A percentile compares a stretch with the other conserved stretches of the same genome.
Evolutionary conservation across 2,329 filamentous ascomycete species (phyloP).

Genomic region (Keithomyces neogunnii): DNA sequence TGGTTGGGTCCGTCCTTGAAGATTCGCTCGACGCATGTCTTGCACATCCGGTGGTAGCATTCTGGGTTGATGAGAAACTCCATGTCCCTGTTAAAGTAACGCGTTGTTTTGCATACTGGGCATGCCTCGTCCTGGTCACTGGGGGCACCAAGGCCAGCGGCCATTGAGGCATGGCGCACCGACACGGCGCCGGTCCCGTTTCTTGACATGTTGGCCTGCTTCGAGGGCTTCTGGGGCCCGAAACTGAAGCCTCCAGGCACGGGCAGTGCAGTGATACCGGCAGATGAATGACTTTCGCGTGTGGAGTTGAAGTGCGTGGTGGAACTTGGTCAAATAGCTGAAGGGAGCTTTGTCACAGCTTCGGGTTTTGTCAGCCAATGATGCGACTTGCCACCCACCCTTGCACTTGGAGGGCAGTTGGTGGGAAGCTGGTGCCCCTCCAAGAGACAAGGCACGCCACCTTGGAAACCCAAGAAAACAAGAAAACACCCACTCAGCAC

Average conservation of each 20-base stretch:
- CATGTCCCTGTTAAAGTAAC: slow-evolving; percentile 92
- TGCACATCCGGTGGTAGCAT: slow-evolving; percentile 99
- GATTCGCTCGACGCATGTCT: slow-evolving; percentile 88
- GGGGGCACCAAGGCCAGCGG: slow-evolving; percentile 9
- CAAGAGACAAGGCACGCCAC: neutral
- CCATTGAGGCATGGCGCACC: slow-evolving; percentile 16
- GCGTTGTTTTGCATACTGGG: slow-evolving; percentile 93
- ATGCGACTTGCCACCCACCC: neutral
- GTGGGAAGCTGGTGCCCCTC: neutral
- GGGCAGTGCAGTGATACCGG: neutral
- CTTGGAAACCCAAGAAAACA: neutral
- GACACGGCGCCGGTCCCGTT: slow-evolving; percentile 17
- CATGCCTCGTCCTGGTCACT: slow-evolving; percentile 60
- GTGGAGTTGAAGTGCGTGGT: neutral
- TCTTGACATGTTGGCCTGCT: slow-evolving; percentile 18
- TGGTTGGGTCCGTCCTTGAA: slow-evolving; percentile 87
- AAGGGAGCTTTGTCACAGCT: neutral
- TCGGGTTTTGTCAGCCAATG: neutral
- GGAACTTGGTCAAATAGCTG: neutral
- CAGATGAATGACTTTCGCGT: neutral
- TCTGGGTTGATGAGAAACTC: slow-evolving; percentile 94
- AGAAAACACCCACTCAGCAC: neutral
- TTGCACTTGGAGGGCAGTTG: neutral
- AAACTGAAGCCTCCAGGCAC: neutral
- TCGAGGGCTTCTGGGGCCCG: neutral